A percentile compares a stretch with the other conserved stretches of the same genome.
These are phyloP conservation scores for Plantago lanceolata DNA, from an alignment of 305 asterid species.

Conservation along the genomic window DNA sequence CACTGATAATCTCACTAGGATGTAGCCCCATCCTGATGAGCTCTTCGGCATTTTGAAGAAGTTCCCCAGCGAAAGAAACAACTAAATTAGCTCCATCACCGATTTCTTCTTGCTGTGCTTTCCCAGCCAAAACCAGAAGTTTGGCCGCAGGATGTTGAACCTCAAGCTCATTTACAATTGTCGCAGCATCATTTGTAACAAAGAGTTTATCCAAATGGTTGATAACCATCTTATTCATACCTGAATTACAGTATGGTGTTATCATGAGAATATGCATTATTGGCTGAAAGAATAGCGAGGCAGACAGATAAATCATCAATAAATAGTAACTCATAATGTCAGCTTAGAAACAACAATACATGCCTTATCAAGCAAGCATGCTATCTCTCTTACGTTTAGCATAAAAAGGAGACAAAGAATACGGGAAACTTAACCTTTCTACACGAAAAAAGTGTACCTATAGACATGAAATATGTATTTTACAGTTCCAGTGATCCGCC, in stretches of 20 bases:
- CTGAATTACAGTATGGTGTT: constrained; percentile 27
- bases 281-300: neutral
- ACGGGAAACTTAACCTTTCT: too few species aligned
- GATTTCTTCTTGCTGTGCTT: constrained; percentile 92
- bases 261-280: neutral
- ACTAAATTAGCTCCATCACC: constrained; percentile 95
- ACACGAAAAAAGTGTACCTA: too few species aligned
- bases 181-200: constrained; percentile 91
- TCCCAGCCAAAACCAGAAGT: constrained; percentile 80
- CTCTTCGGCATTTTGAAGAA: constrained; percentile 88
- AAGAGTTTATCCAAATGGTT: constrained; percentile 94
- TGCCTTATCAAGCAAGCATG: neutral
- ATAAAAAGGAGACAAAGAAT: too few species aligned
- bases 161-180: constrained; percentile 91
- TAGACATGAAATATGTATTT: too few species aligned
- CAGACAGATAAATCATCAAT: neutral
- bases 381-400: too few species aligned
- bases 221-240: constrained; percentile 98
- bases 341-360: neutral
- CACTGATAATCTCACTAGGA: constrained; percentile 86
- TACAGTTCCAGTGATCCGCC: too few species aligned
- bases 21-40: constrained; percentile 94
- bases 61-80: constrained; percentile 92
- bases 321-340: neutral
- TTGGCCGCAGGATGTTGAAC: constrained; percentile 99